Conservation (phyloP, 768 basidiomycete species). For the Tephrocybe rancida region DNA sequence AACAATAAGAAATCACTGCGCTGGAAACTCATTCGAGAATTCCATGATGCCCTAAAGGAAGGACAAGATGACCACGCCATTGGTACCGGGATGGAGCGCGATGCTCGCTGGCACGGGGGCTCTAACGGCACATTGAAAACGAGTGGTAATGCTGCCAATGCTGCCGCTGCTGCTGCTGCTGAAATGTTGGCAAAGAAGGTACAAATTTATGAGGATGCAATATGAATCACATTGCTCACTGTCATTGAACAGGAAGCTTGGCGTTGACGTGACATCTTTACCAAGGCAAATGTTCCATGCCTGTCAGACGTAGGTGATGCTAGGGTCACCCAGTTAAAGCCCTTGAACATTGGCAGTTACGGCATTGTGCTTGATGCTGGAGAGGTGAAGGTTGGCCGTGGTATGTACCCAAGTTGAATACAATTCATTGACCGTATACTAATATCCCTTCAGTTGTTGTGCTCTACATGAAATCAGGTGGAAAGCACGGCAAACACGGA, state of each 20-base stretch:
- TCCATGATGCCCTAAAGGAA: conserved; percentile 16
- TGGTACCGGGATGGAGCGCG: no score
- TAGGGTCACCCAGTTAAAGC: background rate
- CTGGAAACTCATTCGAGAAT: conserved; percentile 10
- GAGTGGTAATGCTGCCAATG: conserved; percentile 4
- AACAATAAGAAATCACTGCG: background rate
- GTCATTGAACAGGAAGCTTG: no score
- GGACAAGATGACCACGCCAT: conserved; percentile 8
- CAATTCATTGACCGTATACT: background rate
- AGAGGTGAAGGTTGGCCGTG: background rate
- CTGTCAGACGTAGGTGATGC: conserved; percentile 3
- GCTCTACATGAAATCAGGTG: conserved; percentile 7
- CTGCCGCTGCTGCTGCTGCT: background rate
- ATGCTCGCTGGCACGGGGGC: background rate
- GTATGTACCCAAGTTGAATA: background rate
- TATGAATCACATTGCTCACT: background rate
- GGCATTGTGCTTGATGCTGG: background rate
- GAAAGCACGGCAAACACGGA: conserved; percentile 5
- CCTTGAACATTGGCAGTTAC: background rate
- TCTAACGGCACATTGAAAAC: background rate
- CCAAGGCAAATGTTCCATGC: background rate
- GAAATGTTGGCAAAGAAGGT: background rate
- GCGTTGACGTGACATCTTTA: no score
- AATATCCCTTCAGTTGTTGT: background rate
- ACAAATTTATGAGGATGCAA: background rate